These are phyloP conservation scores for Fistulina hepatica DNA, from an alignment of 1,284 basidiomycete genomes.

Conservation along the genomic window DNA sequence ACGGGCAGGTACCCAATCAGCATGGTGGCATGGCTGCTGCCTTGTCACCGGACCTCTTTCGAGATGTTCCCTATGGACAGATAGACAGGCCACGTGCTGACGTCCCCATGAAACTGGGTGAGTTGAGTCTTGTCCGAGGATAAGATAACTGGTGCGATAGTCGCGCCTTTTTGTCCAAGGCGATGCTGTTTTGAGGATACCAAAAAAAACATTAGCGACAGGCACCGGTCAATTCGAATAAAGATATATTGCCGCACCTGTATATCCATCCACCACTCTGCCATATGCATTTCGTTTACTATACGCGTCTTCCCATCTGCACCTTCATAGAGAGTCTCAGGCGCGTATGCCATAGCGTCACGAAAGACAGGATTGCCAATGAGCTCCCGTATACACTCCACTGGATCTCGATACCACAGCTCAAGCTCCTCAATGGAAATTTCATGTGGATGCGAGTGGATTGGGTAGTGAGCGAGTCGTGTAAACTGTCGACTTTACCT, in stretches of 20 bases:
- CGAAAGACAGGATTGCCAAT: slow-evolving; percentile 23
- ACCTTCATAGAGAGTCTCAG: slow-evolving; percentile 16
- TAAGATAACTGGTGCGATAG: slow-evolving; percentile 31
- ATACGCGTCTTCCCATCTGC: slow-evolving; percentile 4
- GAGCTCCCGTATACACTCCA: slow-evolving; percentile 23
- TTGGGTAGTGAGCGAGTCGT: slow-evolving; percentile 5
- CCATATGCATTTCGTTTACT: slow-evolving; percentile 31
- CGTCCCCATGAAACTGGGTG: slow-evolving; percentile 19
- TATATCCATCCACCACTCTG: slow-evolving; percentile 31
- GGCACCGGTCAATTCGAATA: background rate
- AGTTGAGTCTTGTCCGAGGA: slow-evolving; percentile 26
- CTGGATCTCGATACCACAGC: slow-evolving; percentile 22
- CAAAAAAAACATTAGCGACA: background rate
- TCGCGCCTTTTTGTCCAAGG: slow-evolving; percentile 24
- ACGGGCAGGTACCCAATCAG: slow-evolving; percentile 8
- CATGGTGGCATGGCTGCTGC: slow-evolving; percentile 6
- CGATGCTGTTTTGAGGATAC: slow-evolving; percentile 15
- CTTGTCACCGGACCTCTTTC: slow-evolving; percentile 13
- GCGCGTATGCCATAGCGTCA: slow-evolving; percentile 17
- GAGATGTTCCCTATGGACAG: slow-evolving; percentile 16
- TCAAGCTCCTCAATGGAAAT: slow-evolving; percentile 16
- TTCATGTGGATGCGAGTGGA: slow-evolving; percentile 1
- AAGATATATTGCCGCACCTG: slow-evolving; percentile 21
- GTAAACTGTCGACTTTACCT: slow-evolving; percentile 14
- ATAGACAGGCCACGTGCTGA: slow-evolving; percentile 21